phyloP scores from a whole-genome alignment of 192 early-diverging fungal genomes.

The Entomortierella lignicola region DNA sequence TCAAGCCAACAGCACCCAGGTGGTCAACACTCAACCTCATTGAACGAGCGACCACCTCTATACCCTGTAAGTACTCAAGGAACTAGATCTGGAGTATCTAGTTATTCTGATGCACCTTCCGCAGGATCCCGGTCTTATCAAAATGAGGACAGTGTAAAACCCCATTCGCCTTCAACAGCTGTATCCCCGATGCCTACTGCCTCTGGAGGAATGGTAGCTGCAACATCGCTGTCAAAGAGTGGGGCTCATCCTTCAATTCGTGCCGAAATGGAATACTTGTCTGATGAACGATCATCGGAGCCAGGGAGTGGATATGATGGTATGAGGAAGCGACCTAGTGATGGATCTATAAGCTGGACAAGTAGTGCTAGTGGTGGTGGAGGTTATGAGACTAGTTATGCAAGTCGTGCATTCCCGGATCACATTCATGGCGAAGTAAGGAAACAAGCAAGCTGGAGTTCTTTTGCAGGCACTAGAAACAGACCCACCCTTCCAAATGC shows the following conservation, averaged over 20 bases:
- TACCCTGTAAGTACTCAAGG: conserved; percentile 18
- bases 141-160: neutral
- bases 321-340: conserved; percentile 19
- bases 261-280: conserved; percentile 23
- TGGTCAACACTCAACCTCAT: neutral
- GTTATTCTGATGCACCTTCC: neutral
- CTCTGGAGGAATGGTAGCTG: conserved; percentile 17
- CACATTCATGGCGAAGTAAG: conserved; percentile 1
- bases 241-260: neutral
- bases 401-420: neutral
- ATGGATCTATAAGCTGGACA: conserved; percentile 24
- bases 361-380: neutral
- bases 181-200: neutral
- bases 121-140: conserved; percentile 10
- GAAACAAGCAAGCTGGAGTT: conserved; percentile 31
- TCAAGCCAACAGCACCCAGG: neutral
- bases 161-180: neutral
- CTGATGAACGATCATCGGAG: conserved; percentile 21
- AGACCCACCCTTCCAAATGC: conserved; percentile 1
- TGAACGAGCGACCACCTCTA: conserved; percentile 20
- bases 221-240: neutral
- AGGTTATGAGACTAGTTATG: neutral
- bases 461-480: neutral
- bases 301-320: neutral
- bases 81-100: neutral